These are phyloP conservation scores for Salvia sclarea DNA, from an alignment of 305 asterid species.

Conservation along the genomic window DNA sequence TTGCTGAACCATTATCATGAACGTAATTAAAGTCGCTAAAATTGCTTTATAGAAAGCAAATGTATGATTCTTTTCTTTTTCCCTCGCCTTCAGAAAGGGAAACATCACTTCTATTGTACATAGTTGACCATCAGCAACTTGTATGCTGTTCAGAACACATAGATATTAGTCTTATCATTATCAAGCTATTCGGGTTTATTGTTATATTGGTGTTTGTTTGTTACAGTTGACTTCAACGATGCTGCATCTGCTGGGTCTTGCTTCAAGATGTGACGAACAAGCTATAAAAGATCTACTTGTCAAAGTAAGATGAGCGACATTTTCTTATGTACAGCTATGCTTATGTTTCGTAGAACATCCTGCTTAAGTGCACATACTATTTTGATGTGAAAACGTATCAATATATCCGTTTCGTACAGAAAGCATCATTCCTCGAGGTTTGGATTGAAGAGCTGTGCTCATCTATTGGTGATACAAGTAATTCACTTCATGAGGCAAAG, in stretches of 20 bases:
- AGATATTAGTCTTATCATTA: background rate
- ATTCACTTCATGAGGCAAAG: constrained; percentile 42
- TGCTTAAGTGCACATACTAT: background rate
- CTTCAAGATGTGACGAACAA: constrained; percentile 55
- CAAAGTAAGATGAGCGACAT: constrained; percentile 52
- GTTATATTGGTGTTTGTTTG: constrained; percentile 9
- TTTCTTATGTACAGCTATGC: background rate
- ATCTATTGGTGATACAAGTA: constrained; percentile 54
- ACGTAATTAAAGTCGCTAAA: background rate
- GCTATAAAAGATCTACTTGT: constrained; percentile 60
- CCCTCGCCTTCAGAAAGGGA: background rate
- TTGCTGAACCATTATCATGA: constrained; percentile 21
- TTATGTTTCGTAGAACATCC: constrained; percentile 18
- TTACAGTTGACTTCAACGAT: constrained; percentile 85
- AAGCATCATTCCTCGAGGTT: constrained; percentile 70
- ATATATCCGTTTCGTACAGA: constrained; percentile 39
- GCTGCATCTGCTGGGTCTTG: constrained; percentile 87
- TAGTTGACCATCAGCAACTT: background rate
- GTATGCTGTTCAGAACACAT: background rate
- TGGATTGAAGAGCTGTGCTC: constrained; percentile 71
- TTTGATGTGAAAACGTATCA: background rate
- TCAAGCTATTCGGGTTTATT: constrained; percentile 18
- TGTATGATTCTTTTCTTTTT: background rate
- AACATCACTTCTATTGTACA: background rate
- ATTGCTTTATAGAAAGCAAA: constrained; percentile 14